phyloP scores from a whole-genome alignment of 768 basidiomycete species.

The Pilatotrama ljubarskyi region DNA sequence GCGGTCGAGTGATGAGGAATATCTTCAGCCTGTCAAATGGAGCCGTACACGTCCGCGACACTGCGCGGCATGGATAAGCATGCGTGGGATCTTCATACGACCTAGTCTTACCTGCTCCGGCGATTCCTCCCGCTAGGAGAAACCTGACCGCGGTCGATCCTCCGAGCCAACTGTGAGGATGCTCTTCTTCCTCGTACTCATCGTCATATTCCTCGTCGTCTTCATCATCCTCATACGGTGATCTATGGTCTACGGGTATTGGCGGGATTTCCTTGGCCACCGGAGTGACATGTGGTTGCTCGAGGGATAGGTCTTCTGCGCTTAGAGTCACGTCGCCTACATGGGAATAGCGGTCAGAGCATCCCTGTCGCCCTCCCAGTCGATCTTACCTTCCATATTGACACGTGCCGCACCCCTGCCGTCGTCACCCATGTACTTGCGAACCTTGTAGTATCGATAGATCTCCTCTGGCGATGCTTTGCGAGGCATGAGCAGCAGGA shows the following conservation, averaged over 20 bases:
- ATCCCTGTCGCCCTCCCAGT: neutral
- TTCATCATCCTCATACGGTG: slow-evolving; percentile 33
- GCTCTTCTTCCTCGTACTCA: slow-evolving; percentile 57
- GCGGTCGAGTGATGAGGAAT: slow-evolving; percentile 89
- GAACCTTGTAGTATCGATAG: slow-evolving; percentile 76
- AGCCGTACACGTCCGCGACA: slow-evolving; percentile 94
- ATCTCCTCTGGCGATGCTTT: slow-evolving; percentile 82
- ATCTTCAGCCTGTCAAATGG: slow-evolving; percentile 97
- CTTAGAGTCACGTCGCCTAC: slow-evolving; percentile 78
- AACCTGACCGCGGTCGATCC: slow-evolving; percentile 81
- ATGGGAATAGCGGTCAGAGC: slow-evolving; percentile 7
- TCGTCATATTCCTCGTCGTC: slow-evolving; percentile 44
- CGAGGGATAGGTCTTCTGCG: slow-evolving; percentile 64
- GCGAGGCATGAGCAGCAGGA: slow-evolving; percentile 82
- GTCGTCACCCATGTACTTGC: slow-evolving; percentile 68
- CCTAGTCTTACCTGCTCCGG: slow-evolving; percentile 78
- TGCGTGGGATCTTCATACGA: neutral
- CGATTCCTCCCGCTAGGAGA: slow-evolving; percentile 89
- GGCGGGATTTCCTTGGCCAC: slow-evolving; percentile 13
- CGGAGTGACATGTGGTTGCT: slow-evolving; percentile 11
- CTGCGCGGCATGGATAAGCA: slow-evolving; percentile 41
- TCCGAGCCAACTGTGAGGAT: slow-evolving; percentile 61
- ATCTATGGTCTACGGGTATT: slow-evolving; percentile 27
- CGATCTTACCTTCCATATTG: slow-evolving; percentile 79
- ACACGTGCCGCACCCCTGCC: slow-evolving; percentile 77